Evolutionary conservation across 192 early-diverging fungal species (phyloP).

Genomic region (Tieghemiomyces parasiticus): DNA sequence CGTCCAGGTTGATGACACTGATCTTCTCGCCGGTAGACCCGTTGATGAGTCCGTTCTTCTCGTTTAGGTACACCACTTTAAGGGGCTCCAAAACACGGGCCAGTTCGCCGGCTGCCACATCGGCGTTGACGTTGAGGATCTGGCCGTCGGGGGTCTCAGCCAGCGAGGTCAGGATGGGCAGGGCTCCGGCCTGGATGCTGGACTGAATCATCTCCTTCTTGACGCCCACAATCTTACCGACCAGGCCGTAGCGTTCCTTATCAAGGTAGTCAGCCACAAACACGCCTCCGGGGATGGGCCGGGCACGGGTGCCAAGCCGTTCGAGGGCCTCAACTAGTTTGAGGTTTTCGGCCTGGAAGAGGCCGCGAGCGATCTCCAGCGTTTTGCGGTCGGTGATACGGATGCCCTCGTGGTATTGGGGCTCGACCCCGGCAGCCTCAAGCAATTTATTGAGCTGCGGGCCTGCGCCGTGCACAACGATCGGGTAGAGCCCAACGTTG

Average conservation of each 20-base stretch:
- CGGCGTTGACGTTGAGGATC: slow-evolving; percentile 97
- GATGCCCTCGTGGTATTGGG: slow-evolving; percentile 95
- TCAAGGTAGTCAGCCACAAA: slow-evolving; percentile 95
- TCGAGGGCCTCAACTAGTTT: slow-evolving; percentile 96
- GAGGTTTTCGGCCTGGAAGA: slow-evolving; percentile 91
- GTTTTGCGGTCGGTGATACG: slow-evolving; percentile 92
- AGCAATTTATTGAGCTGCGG: slow-evolving; percentile 88
- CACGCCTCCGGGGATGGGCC: slow-evolving; percentile 93
- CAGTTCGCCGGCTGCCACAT: slow-evolving; percentile 94
- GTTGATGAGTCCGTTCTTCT: slow-evolving; percentile 93
- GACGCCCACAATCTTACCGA: slow-evolving; percentile 80
- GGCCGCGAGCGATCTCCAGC: slow-evolving; percentile 82
- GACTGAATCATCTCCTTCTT: slow-evolving; percentile 90
- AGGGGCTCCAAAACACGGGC: slow-evolving; percentile 92
- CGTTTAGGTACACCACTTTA: slow-evolving; percentile 95
- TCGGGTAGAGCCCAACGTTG: slow-evolving; percentile 95
- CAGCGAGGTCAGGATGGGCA: slow-evolving; percentile 91
- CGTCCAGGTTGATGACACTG: slow-evolving; percentile 94
- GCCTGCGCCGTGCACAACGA: slow-evolving; percentile 95
- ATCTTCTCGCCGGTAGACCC: slow-evolving; percentile 92
- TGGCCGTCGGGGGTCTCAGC: slow-evolving; percentile 93
- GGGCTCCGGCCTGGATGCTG: slow-evolving; percentile 80
- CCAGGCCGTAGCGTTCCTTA: slow-evolving; percentile 85
- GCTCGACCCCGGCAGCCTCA: slow-evolving; percentile 84
- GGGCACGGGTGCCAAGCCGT: slow-evolving; percentile 80